Percentiles rank a stretch among this genome's conserved stretches.
phyloP scores from a whole-genome alignment of 176 grass and related monocot species.

The Melocanna baccifera region DNA sequence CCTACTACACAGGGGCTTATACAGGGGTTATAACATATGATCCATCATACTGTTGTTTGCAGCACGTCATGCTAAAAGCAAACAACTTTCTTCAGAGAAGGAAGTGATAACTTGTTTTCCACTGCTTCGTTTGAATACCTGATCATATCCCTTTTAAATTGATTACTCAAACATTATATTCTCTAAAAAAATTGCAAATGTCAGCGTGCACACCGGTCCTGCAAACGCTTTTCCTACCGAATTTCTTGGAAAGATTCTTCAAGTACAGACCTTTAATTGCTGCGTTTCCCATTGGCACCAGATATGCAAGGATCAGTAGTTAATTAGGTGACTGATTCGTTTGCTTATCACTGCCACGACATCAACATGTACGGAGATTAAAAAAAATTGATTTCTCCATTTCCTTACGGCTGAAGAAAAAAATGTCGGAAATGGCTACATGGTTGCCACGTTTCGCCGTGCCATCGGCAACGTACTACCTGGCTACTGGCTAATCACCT shows the following conservation, averaged over 20 bases:
- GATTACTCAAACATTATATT: not conserved
- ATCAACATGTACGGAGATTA: conserved; percentile 13
- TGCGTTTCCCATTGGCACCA: conserved; percentile 37
- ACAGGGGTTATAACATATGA: not conserved
- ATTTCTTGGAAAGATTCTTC: conserved; percentile 43
- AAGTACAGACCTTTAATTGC: conserved; percentile 35
- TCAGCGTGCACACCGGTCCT: not conserved
- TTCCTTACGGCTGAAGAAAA: not conserved
- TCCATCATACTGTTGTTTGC: not conserved
- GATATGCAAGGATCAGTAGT: conserved; percentile 13
- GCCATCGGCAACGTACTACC: conserved; percentile 37
- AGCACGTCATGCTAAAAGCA: conserved; percentile 3
- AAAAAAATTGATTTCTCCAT: conserved; percentile 4
- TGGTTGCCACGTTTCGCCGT: conserved; percentile 46
- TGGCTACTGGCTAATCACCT: conserved; percentile 33
- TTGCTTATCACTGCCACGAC: conserved; percentile 19
- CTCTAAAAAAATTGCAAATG: not conserved
- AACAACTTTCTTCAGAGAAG: not conserved
- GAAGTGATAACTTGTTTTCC: not conserved
- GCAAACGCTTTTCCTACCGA: not conserved
- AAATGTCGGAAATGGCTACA: not conserved
- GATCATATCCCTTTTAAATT: not conserved
- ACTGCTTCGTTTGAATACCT: not conserved
- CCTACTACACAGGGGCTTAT: not conserved
- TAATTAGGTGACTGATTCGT: conserved; percentile 33